phyloP scores from a whole-genome alignment of 148 eudicot genomes.

The Vaccinium macrocarpon region DNA sequence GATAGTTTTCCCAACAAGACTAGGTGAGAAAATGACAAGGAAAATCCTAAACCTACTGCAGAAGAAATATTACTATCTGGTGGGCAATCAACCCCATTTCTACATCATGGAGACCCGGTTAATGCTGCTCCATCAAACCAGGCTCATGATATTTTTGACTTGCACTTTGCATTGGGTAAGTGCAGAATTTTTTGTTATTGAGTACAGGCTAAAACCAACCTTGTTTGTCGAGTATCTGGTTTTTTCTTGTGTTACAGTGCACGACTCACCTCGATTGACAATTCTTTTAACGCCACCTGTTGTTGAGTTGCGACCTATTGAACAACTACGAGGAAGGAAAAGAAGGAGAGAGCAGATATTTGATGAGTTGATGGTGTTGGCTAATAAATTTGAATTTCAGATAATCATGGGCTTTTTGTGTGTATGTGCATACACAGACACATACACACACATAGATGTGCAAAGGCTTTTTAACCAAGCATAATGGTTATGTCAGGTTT shows the following conservation, averaged over 20 bases:
- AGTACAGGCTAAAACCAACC: not conserved
- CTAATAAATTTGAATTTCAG: conserved; percentile 35
- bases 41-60: conserved; percentile 20
- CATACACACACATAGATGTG: not conserved
- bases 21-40: conserved; percentile 20
- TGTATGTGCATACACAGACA: too few species aligned
- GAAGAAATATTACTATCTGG: conserved; percentile 22
- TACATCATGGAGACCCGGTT: conserved; percentile 28
- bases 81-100: conserved; percentile 29
- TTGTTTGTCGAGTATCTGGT: conserved; percentile 1
- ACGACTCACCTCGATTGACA: conserved; percentile 30
- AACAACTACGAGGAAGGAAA: conserved; percentile 32
- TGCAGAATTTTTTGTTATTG: conserved; percentile 6
- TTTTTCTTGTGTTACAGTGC: conserved; percentile 33
- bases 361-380: conserved; percentile 50
- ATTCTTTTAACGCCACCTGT: conserved; percentile 42
- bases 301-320: conserved; percentile 33
- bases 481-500: conserved; percentile 38
- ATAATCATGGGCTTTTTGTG: too few species aligned
- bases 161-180: conserved; percentile 43
- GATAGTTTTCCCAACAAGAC: conserved; percentile 24
- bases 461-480: not conserved
- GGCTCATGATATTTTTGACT: conserved; percentile 23
- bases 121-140: conserved; percentile 29
- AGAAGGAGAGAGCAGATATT: conserved; percentile 41